Evolutionary conservation across 1,139 yeast species (phyloP).

Genomic region (Nakaseomyces kungkrabaensis): DNA sequence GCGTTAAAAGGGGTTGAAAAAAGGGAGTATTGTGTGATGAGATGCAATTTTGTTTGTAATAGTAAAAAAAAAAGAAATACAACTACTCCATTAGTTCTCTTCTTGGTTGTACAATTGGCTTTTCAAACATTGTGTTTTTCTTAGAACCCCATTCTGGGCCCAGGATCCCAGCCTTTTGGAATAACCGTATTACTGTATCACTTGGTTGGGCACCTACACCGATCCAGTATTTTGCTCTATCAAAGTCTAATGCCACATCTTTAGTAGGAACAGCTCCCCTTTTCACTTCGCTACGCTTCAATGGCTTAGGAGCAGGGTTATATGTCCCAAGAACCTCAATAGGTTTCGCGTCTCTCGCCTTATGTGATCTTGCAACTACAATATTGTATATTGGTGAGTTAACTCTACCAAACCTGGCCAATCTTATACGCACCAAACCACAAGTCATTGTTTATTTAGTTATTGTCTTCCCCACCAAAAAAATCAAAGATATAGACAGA

Average conservation of each 20-base stretch:
- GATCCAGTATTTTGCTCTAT: constrained; percentile 92
- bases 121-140: constrained; percentile 6
- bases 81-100: constrained; percentile 11
- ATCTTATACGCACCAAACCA: constrained; percentile 58
- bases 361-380: constrained; percentile 66
- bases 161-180: constrained; percentile 70
- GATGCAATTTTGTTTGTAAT: too few species aligned
- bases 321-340: constrained; percentile 93
- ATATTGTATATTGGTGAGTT: constrained; percentile 85
- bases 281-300: constrained; percentile 45
- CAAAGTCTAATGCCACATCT: constrained; percentile 74
- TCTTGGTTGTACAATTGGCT: constrained; percentile 8
- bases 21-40: too few species aligned
- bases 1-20: too few species aligned
- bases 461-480: neutral
- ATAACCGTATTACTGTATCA: constrained; percentile 64
- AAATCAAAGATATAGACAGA: neutral
- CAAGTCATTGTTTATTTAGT: constrained; percentile 27
- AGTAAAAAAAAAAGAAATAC: too few species aligned
- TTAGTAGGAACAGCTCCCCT: constrained; percentile 58
- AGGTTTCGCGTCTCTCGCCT: constrained; percentile 75
- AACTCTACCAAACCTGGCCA: constrained; percentile 87
- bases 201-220: constrained; percentile 98
- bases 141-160: constrained; percentile 50
- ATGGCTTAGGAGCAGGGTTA: constrained; percentile 70